Conservation (phyloP, 192 early-diverging fungal genomes). For the Obelidium mucronatum region DNA sequence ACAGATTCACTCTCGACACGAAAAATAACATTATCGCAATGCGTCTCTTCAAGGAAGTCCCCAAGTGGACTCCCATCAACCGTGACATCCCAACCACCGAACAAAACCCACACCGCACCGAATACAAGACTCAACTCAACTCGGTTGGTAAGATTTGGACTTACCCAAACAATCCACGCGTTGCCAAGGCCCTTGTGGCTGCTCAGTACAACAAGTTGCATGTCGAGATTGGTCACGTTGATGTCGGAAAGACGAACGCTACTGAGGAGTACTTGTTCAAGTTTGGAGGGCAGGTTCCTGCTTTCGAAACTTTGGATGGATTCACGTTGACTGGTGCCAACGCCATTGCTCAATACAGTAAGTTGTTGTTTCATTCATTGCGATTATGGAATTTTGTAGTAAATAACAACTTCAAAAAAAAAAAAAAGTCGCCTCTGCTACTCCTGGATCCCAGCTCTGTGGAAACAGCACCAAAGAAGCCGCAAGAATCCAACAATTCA, state of each 20-base stretch:
- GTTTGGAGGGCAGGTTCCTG: conserved; percentile 90
- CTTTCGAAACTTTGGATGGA: conserved; percentile 82
- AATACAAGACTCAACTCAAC: conserved; percentile 10
- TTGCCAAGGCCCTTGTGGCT: conserved; percentile 71
- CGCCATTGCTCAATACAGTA: conserved; percentile 92
- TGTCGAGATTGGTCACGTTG: conserved; percentile 63
- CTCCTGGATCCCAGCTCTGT: conserved; percentile 47
- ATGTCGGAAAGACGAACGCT: conserved; percentile 76
- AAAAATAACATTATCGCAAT: conserved; percentile 88
- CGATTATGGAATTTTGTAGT: too few relatives aligned
- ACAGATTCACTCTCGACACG: conserved; percentile 92
- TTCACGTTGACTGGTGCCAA: conserved; percentile 76
- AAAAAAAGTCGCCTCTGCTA: conserved; percentile 53
- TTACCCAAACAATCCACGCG: conserved; percentile 74
- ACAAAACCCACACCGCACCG: conserved; percentile 17
- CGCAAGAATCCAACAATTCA: conserved; percentile 56
- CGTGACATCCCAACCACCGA: conserved; percentile 20
- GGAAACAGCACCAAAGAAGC: conserved; percentile 51
- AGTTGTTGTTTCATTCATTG: conserved; percentile 20
- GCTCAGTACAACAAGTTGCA: conserved; percentile 80
- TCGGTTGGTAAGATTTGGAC: conserved; percentile 38
- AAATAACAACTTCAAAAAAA: too few relatives aligned
- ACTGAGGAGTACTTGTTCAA: conserved; percentile 83
- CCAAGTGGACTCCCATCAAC: conserved; percentile 39
- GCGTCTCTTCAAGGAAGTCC: conserved; percentile 68